Base-by-base conservation (phyloP, 805 yeast genomes). In the Metschnikowia picachoensis region DNA sequence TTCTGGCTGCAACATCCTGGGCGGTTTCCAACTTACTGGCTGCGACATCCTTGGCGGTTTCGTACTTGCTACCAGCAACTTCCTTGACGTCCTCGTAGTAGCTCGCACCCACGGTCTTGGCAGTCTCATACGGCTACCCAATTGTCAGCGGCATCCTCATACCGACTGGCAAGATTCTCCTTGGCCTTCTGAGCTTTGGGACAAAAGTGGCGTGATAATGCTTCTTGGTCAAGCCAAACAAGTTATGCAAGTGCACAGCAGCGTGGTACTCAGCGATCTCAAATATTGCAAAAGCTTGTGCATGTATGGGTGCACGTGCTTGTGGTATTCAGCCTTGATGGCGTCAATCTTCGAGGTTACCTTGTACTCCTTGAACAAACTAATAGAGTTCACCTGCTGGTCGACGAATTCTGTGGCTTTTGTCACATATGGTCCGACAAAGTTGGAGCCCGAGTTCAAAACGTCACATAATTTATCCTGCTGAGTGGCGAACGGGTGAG, bases 401-500 rank as follows among this genome's bases (percentile, higher is more conserved):
- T 69, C 73, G 52, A 71, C 60, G 53, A 64, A 65, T 8, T 41
- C 50, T 29, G 61, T 60, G 27, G 50, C 65, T 38, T 58, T 39
- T 30, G 53, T 47, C 30, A 58, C 45, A 53, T 67, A 68, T 31
- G 77, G 77, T 41, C 57, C 50, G 14, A 61, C 56, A 41, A 50
- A 60, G 25, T 44, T 43, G 34, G 61, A 60, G 36, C 68, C 70
- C 36, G 55, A 52, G 52, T 59, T 49, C 50, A 72, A 62, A 1
- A 50, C 60, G 27, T 58, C 65, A 57, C 77, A 72, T 43, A 67
- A 54, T 41, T 56, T 53, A 53, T 59, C 61, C 55, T 72, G 76
- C 46, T 62, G 60, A 47, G 64, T 61, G 40, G 65, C 51, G 43
- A 70, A 61, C 37, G 77, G 77, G 52, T 70, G 75, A 48, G 67